Conservation (phyloP, 225 moss, liverwort and hornwort species). For the Bryoerythrophyllum caledonicum region DNA sequence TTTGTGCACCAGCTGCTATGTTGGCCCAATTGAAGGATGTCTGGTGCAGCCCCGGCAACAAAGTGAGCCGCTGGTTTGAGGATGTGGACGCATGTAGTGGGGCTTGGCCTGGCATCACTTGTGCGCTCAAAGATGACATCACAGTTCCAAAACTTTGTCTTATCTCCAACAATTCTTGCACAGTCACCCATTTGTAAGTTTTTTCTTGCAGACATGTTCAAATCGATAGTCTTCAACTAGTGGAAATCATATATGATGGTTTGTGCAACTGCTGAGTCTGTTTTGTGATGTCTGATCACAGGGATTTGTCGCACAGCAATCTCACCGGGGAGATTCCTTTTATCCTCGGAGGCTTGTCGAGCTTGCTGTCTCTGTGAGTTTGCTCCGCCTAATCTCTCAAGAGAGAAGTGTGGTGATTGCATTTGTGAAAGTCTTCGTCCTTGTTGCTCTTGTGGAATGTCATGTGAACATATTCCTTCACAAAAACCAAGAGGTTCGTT, state of each 20-base stretch:
- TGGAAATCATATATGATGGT: neutral
- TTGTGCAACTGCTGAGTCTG: neutral
- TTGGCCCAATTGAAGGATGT: conserved; percentile 47
- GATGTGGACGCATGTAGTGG: conserved; percentile 47
- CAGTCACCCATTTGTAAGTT: conserved; percentile 39
- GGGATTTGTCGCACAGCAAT: conserved; percentile 35
- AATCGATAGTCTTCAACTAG: neutral
- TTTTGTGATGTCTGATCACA: conserved; percentile 10
- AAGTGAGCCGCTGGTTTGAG: conserved; percentile 48
- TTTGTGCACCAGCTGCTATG: conserved; percentile 36
- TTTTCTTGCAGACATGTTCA: neutral
- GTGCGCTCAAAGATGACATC: conserved; percentile 36
- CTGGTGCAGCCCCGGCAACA: conserved; percentile 35
- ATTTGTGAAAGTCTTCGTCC: neutral
- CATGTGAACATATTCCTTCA: neutral
- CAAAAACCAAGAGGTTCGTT: neutral
- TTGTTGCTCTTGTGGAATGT: neutral
- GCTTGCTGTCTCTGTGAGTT: conserved; percentile 37
- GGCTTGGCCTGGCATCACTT: conserved; percentile 56
- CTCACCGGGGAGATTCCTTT: conserved; percentile 41
- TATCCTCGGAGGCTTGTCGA: conserved; percentile 42
- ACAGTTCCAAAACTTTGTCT: conserved; percentile 25
- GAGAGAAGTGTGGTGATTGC: neutral
- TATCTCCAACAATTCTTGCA: conserved; percentile 42
- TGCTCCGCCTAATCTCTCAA: neutral